Evolutionary conservation across 371 early-diverging fungal species (phyloP).

Genomic region (Mucor lusitanicus): DNA sequence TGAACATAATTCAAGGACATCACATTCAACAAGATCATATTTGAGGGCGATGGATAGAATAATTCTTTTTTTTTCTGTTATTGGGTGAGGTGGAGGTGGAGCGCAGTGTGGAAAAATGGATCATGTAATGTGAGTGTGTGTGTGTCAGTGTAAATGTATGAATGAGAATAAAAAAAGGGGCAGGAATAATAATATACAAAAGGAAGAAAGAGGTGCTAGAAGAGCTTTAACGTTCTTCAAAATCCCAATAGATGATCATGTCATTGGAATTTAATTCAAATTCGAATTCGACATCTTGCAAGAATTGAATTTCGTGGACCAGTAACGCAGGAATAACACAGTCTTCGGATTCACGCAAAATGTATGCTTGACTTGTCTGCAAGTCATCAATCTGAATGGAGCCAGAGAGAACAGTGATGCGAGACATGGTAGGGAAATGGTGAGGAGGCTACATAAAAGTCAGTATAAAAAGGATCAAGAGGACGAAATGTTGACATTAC

Average conservation of each 20-base stretch:
- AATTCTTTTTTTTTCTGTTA: background rate
- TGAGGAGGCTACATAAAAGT: slow-evolving; percentile 30
- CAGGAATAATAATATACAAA: background rate
- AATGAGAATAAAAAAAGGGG: background rate
- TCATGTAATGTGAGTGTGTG: background rate
- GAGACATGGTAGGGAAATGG: slow-evolving; percentile 28
- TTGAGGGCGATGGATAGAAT: background rate
- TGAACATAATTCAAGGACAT: background rate
- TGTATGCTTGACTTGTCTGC: slow-evolving; percentile 26
- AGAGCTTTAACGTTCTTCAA: slow-evolving; percentile 31
- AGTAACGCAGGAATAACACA: slow-evolving; percentile 31
- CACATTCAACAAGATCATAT: background rate
- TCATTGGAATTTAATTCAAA: slow-evolving; percentile 31
- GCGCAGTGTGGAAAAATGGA: background rate
- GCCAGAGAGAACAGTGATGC: slow-evolving; percentile 31
- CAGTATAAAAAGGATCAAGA: background rate
- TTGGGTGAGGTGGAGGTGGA: background rate
- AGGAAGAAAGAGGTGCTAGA: background rate
- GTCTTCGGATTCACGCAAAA: slow-evolving; percentile 20
- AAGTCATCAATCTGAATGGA: slow-evolving; percentile 31
- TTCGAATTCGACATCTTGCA: slow-evolving; percentile 32
- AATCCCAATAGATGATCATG: slow-evolving; percentile 36
- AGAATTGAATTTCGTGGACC: slow-evolving; percentile 35
- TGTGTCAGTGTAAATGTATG: background rate
- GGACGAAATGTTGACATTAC: slow-evolving; percentile 9